Percentiles rank a stretch among this genome's conserved stretches.
phyloP scores from a whole-genome alignment of 768 basidiomycete genomes.

The Pleurotus citrinopileatus region DNA sequence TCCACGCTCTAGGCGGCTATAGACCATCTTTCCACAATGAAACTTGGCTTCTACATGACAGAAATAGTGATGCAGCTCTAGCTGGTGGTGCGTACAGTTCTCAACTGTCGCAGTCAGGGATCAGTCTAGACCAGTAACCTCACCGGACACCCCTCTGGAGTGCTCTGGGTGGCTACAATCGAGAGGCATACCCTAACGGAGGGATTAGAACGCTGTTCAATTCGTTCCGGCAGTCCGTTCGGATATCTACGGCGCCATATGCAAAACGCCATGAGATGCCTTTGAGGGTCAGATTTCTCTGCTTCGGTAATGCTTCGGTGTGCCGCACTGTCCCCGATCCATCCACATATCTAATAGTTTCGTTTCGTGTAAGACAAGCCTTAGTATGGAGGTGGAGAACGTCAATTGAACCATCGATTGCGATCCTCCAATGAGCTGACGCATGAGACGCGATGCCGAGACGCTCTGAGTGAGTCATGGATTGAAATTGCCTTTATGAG shows the following conservation, averaged over 20 bases:
- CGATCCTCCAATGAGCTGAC: slow-evolving; percentile 6
- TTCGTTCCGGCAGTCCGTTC: slow-evolving; percentile 5
- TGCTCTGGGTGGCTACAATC: slow-evolving; percentile 7
- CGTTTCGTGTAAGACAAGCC: neutral
- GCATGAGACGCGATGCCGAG: slow-evolving; percentile 4
- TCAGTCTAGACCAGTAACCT: neutral
- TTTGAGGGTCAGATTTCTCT: neutral
- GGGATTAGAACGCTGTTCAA: neutral
- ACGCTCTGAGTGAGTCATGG: neutral
- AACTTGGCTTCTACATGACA: neutral
- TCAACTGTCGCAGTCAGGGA: neutral
- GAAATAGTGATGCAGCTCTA: neutral
- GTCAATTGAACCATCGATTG: neutral
- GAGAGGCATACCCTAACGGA: neutral
- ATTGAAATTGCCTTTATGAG: neutral
- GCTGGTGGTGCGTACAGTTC: no score
- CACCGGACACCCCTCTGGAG: slow-evolving; percentile 1
- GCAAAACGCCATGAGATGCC: neutral
- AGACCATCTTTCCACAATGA: neutral
- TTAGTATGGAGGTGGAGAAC: neutral
- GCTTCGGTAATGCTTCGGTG: slow-evolving; percentile 1
- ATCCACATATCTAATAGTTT: neutral
- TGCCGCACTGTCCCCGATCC: slow-evolving; percentile 8
- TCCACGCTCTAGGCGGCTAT: neutral
- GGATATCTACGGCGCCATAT: neutral